Evolutionary conservation across 106 monocot species (phyloP).

Genomic region (Phalaenopsis aphrodite): DNA sequence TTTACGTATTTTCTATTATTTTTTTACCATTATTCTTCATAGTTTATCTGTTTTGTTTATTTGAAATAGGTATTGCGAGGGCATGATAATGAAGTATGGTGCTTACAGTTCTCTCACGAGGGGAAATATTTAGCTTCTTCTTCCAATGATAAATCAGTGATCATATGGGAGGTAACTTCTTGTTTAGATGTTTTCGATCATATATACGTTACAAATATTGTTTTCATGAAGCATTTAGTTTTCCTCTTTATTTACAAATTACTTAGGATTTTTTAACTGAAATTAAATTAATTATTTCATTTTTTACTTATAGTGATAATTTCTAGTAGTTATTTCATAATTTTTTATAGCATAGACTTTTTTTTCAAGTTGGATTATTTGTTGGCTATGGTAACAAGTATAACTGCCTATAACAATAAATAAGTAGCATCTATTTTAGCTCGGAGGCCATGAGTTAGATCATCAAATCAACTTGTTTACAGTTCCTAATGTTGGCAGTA

Average conservation of each 20-base stretch:
- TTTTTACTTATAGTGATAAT: background rate
- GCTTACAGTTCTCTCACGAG: conserved; percentile 76
- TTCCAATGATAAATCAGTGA: conserved; percentile 69
- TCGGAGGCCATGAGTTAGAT: background rate
- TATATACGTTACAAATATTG: background rate
- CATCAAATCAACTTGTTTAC: background rate
- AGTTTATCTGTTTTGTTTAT: background rate
- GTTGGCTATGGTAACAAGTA: background rate
- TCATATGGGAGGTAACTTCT: conserved; percentile 89
- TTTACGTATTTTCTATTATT: background rate
- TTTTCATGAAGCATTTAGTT: background rate
- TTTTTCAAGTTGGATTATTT: background rate
- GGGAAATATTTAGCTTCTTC: conserved; percentile 95
- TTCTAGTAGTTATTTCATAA: background rate
- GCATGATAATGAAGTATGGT: conserved; percentile 87
- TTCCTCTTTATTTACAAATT: background rate
- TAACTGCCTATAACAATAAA: background rate
- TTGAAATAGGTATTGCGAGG: conserved; percentile 62
- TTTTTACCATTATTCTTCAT: background rate
- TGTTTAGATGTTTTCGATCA: background rate
- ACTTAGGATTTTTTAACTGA: background rate
- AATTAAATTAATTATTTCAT: background rate
- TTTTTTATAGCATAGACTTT: background rate
- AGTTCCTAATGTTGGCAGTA: background rate
- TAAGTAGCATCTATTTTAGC: background rate